Base-by-base conservation (phyloP, 176 grass and related monocot genomes). In the Paspalum notatum region DNA sequence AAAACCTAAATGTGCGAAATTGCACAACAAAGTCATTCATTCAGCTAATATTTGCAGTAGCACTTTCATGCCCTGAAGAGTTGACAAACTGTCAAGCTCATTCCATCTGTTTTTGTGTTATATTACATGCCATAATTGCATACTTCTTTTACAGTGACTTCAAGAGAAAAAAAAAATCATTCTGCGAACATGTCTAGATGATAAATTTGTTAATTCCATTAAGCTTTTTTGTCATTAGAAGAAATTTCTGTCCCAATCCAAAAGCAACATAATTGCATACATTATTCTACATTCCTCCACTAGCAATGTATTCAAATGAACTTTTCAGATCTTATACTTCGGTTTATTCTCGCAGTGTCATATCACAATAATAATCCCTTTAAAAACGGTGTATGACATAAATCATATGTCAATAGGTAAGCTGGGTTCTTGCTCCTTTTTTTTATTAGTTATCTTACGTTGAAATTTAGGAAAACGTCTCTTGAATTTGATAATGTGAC, bases 211-310 rank as follows among this genome's bases (percentile, higher is more conserved):
- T 45, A 67, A 72, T 18, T 58, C 6, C 32, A 32, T 32, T 45
- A 7, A 55, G 43, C 52, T 24, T 42, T 66, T 27, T 46, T 66
- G 16, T 39, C 49, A 78, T 8, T 12, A 66, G 13, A 66, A 48
- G 32, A 87, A 49, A 60, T 49, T 50, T 16, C 1, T 12, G 20
- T 45, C 16, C 40, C 18, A 72, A 24, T 20, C 69, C 54, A 80
- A 14, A 48, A 79, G 21, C n/a, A 83, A 40, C 48, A 66, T 45
- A 83, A 83, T 58, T 37, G 18, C 27, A 49, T 46, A 21, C 18
- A 80, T 54, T 14, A 46, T 57, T 68, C 43, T 27, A 25, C 24
- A 71, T 63, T 9, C 12, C 5, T 67, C 7, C 40, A 65, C 13
- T 53, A 21, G 20, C 7, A 76, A 11, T 0, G 22, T 61, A 69